These are phyloP conservation scores for Mycena latifolia DNA, from an alignment of 768 basidiomycete genomes.

Conservation along the genomic window DNA sequence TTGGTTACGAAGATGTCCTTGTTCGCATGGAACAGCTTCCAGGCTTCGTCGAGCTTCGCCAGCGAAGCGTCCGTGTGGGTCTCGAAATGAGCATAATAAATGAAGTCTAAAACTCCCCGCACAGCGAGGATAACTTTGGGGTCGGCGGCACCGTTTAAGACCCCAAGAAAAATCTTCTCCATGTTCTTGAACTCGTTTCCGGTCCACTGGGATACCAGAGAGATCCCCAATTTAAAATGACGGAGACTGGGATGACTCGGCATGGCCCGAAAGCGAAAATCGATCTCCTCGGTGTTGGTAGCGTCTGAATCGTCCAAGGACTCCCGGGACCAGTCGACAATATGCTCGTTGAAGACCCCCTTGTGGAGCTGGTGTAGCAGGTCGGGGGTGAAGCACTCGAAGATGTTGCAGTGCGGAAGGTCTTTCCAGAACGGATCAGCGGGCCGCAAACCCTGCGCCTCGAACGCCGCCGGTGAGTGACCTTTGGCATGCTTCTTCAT, in stretches of 20 bases:
- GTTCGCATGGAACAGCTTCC: slow-evolving; percentile 41
- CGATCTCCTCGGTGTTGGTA: slow-evolving; percentile 49
- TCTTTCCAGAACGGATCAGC: slow-evolving; percentile 54
- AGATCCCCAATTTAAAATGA: slow-evolving; percentile 51
- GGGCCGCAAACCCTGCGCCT: slow-evolving; percentile 28
- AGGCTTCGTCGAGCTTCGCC: slow-evolving; percentile 35
- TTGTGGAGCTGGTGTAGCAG: slow-evolving; percentile 64
- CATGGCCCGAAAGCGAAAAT: slow-evolving; percentile 49
- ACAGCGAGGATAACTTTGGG: slow-evolving; percentile 31
- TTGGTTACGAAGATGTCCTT: slow-evolving; percentile 42
- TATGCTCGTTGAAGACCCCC: slow-evolving; percentile 60
- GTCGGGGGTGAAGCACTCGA: slow-evolving; percentile 54
- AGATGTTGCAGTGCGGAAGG: slow-evolving; percentile 57
- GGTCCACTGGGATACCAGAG: slow-evolving; percentile 48
- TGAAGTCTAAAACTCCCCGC: slow-evolving; percentile 46
- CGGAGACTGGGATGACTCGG: slow-evolving; percentile 42
- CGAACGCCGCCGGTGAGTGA: slow-evolving; percentile 28
- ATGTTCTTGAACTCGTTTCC: slow-evolving; percentile 50
- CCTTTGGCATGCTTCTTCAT: slow-evolving; percentile 35
- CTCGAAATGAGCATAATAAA: slow-evolving; percentile 41
- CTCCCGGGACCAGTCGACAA: slow-evolving; percentile 49
- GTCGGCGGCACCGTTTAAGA: slow-evolving; percentile 39
- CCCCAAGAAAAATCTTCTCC: slow-evolving; percentile 43
- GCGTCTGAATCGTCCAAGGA: slow-evolving; percentile 9
- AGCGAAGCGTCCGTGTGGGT: slow-evolving; percentile 38